Evolutionary conservation across 192 early-diverging fungal species (phyloP).

Genomic region (Coemansia sp.): DNA sequence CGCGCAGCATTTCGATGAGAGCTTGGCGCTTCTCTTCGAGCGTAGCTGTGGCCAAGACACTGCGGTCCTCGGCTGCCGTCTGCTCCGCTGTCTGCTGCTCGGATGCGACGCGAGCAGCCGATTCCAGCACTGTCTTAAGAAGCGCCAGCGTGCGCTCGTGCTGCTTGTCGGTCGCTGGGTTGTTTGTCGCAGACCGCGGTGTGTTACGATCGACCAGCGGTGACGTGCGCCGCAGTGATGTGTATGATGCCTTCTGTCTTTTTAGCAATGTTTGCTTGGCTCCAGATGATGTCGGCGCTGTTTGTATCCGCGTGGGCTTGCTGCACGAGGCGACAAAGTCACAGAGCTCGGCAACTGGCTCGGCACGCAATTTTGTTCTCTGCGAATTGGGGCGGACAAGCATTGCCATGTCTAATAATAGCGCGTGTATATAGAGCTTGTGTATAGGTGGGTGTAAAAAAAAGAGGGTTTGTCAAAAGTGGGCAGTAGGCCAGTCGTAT

Average conservation of each 20-base stretch:
- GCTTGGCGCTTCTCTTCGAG: conserved; percentile 10
- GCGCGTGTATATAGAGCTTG: too few relatives aligned
- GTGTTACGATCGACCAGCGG: not conserved
- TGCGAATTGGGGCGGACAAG: conserved; percentile 8
- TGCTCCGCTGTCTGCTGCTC: conserved; percentile 1
- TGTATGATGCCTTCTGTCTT: not conserved
- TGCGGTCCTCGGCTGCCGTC: conserved; percentile 6
- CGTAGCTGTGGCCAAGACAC: conserved; percentile 7
- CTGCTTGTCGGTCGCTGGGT: conserved; percentile 1
- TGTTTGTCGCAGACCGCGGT: not conserved
- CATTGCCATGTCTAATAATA: conserved; percentile 1
- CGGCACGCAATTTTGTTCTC: conserved; percentile 19
- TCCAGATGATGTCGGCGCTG: not conserved
- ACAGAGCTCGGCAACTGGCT: conserved; percentile 34
- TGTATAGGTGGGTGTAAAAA: not conserved
- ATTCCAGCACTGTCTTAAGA: conserved; percentile 26
- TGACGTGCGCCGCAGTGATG: conserved; percentile 8
- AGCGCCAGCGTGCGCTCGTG: conserved; percentile 38
- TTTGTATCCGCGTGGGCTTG: conserved; percentile 11
- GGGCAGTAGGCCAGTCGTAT: not conserved
- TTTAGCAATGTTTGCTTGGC: not conserved
- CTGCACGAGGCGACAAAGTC: conserved; percentile 32
- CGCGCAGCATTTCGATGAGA: conserved; percentile 26
- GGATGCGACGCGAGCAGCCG: not conserved
- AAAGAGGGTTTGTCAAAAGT: conserved; percentile 3